Evolutionary conservation across 2,329 filamentous ascomycete genomes (phyloP), one percentile per base, ranked within the genome.

Genomic region (Fusarium marasasianum): DNA sequence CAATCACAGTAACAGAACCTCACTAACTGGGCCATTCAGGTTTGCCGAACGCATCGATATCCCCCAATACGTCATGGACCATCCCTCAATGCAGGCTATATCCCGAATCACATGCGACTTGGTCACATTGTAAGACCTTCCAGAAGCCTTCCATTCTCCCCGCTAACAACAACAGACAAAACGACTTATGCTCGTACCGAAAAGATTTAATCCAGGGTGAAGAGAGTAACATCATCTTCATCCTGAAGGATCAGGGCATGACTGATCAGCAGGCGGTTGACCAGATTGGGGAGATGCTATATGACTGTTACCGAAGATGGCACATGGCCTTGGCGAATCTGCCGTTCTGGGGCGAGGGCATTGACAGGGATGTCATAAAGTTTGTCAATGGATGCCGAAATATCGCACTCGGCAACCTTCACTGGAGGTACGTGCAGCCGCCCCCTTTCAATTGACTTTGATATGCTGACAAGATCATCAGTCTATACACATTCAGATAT

Each of bases 351-450:
- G 67, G 67, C 18, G 67, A 70, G 58, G 35, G 24, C 5, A 43
- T 70, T n/a, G 67, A 70, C 26, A 54, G 67, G 22, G 67, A 70
- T 41, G 51, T 70, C 5, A 70, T 70, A n/a, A 70, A 70, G 18
- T 70, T 70, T 24, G 51, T 70, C 15, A 70, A 65, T 13, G 67
- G 67, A 5, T 70, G 66, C n/a, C 67, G 66, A 8, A 70, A 70
- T 24, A 70, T 70, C 11, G 67, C 67, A 12, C 59, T 70, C 20
- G 67, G 67, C 2, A 70, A 70, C 7, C 11, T 70, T 2, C 67
- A 69, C 14, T 69, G 66, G 66, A 69, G 66, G 66, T 63, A 45
- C 11, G 18, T 51, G 29, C 37, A 20, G 14, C 48, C 12, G 4
- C 14, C 29, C 29, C 18, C 5, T 17, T 2, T 17, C 9, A 5